Evolutionary conservation across 2,329 filamentous ascomycete genomes (phyloP).

Genomic region (Fusarium staphyleae): DNA sequence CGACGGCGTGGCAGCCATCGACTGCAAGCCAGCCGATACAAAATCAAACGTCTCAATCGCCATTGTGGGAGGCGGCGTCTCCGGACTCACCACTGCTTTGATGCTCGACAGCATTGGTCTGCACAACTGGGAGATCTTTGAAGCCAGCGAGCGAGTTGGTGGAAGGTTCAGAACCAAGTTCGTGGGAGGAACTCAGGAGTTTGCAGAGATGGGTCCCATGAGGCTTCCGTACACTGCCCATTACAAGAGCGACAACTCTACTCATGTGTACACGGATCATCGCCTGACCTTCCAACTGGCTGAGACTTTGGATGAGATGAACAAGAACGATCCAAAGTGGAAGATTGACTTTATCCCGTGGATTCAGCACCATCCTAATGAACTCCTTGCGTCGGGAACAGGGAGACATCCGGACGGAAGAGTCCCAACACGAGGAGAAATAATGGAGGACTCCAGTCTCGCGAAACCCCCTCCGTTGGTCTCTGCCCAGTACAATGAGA

Average conservation of each 20-base stretch:
- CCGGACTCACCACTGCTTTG: slow-evolving; percentile 67
- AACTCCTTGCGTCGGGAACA: slow-evolving; percentile 12
- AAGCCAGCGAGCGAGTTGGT: slow-evolving; percentile 66
- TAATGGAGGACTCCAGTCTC: slow-evolving; percentile 1
- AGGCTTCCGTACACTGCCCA: slow-evolving; percentile 64
- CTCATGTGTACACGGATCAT: slow-evolving; percentile 66
- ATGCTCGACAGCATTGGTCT: slow-evolving; percentile 61
- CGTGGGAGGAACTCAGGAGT: slow-evolving; percentile 52
- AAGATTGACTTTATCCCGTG: slow-evolving; percentile 68
- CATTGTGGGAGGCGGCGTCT: slow-evolving; percentile 71
- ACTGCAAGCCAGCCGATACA: background rate
- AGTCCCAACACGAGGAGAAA: slow-evolving; percentile 9
- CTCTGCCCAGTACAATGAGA: slow-evolving; percentile 11
- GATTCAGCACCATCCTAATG: slow-evolving; percentile 53
- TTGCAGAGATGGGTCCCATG: slow-evolving; percentile 68
- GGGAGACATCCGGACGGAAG: background rate
- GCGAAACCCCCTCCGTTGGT: slow-evolving; percentile 1
- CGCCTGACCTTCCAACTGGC: slow-evolving; percentile 70
- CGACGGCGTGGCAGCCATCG: slow-evolving; percentile 3
- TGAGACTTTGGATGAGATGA: slow-evolving; percentile 65
- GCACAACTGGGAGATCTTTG: slow-evolving; percentile 66
- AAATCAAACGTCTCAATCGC: slow-evolving; percentile 50
- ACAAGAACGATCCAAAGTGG: slow-evolving; percentile 56
- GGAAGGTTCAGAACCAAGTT: slow-evolving; percentile 71
- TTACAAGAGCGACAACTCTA: slow-evolving; percentile 61